phyloP scores from a whole-genome alignment of 2,329 filamentous ascomycete species.

The Macroventuria anomochaeta region DNA sequence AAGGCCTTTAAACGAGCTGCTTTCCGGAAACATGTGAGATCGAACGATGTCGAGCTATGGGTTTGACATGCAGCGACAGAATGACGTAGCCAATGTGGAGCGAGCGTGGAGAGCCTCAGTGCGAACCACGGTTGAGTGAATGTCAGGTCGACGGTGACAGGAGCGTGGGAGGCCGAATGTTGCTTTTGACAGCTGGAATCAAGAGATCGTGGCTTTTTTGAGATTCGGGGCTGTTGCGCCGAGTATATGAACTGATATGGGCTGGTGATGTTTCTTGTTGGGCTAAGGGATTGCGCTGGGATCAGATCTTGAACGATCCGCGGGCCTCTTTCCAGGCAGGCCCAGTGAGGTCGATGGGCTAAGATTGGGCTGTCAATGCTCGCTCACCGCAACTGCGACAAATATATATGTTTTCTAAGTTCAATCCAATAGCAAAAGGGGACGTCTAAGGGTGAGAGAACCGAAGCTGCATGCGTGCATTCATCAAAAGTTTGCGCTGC shows the following conservation, averaged over 20 bases:
- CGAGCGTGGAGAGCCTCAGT: conserved; percentile 9
- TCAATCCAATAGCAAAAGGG: conserved; percentile 18
- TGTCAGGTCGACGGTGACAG: conserved; percentile 2
- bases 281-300: conserved; percentile 34
- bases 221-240: conserved; percentile 8
- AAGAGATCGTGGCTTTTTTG: conserved; percentile 3
- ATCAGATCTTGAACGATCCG: conserved; percentile 32
- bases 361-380: conserved; percentile 27
- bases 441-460: not conserved
- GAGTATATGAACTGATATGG: conserved; percentile 6
- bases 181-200: not conserved
- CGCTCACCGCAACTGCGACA: conserved; percentile 17
- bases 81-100: conserved; percentile 34
- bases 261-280: conserved; percentile 37
- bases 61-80: conserved; percentile 25
- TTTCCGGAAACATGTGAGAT: conserved; percentile 39
- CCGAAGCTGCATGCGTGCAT: not conserved
- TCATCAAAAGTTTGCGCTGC: conserved; percentile 1
- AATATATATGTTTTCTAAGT: not conserved
- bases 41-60: conserved; percentile 25
- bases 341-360: conserved; percentile 17
- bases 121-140: conserved; percentile 7
- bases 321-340: conserved; percentile 21
- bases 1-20: conserved; percentile 32
- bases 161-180: not conserved